A percentile compares a stretch with the other conserved stretches of the same genome.
These are phyloP conservation scores for Melampsora larici-populina DNA, from an alignment of 1,284 basidiomycete species.

Conservation along the genomic window DNA sequence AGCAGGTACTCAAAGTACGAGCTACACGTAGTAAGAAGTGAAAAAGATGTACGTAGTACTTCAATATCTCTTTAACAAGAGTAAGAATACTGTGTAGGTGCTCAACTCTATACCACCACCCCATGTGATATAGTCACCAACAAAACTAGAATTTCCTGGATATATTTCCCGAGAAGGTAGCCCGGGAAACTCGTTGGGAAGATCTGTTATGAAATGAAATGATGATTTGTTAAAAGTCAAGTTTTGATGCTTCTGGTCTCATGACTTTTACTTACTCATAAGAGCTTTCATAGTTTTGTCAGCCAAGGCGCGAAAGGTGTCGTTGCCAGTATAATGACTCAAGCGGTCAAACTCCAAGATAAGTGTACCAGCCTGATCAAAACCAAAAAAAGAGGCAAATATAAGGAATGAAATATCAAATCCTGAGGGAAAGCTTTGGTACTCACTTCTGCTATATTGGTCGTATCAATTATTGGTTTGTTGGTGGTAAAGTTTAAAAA, in stretches of 20 bases:
- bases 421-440: neutral
- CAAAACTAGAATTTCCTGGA: slow-evolving; percentile 22
- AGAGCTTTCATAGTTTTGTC: slow-evolving; percentile 20
- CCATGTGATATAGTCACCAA: slow-evolving; percentile 30
- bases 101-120: slow-evolving; percentile 32
- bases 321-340: slow-evolving; percentile 27
- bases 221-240: neutral
- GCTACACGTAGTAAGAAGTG: neutral
- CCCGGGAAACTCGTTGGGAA: slow-evolving; percentile 16
- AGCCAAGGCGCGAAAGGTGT: slow-evolving; percentile 28
- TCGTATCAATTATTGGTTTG: neutral
- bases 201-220: neutral
- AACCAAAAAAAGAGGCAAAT: neutral
- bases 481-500: slow-evolving; percentile 25
- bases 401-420: too few relatives aligned
- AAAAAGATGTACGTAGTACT: neutral
- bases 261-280: slow-evolving; percentile 14
- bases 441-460: neutral
- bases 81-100: neutral
- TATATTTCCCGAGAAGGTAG: slow-evolving; percentile 18
- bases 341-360: slow-evolving; percentile 41
- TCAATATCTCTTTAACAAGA: neutral
- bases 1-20: slow-evolving; percentile 42
- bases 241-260: neutral
- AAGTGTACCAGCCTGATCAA: slow-evolving; percentile 30